Evolutionary conservation across 2,329 filamentous ascomycete species (phyloP), one percentile per base, ranked within the genome.

Genomic region (Cytospora piceicola): DNA sequence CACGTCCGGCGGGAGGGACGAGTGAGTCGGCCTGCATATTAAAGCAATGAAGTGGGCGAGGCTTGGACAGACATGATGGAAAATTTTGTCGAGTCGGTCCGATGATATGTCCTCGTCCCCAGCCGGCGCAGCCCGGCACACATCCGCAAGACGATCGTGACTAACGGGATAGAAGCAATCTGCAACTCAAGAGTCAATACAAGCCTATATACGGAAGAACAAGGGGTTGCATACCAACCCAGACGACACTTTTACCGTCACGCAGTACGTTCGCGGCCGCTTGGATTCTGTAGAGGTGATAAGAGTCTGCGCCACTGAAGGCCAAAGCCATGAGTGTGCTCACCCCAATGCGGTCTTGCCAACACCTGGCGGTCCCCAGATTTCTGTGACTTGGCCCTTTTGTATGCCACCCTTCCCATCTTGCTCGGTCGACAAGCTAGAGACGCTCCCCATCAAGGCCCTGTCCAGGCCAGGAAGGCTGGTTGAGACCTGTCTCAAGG

Each of bases 321-420:
- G 64, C 69, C 54, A 22, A 49, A 66, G 61, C 60, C 65, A 60
- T 68, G 63, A 63, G 58, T 17, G 5, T 56, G 78, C 86, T 78
- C 82, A 94, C 91, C 89, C 91, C 71, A 97, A 80, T 15, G 90
- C 83, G 4, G 93, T 96, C 81, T 96, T 97, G 34, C 94, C 94
- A 30, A 86, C 86, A 1, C 93, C 94, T 11, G 92, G 90, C 14
- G 94, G 93, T 0, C 94, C 94, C 85, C 92, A 96, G 58, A 97
- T 80, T 77, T 98, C 94, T 4, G 91, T 91, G 52, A 97, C 83
- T 75, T 93, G 91, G 17, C 93, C 92, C 64, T 88, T 86, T 67
- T 84, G 84, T 57, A 96, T 81, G 4, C 93, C 93, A 22, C 84
- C 83, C 62, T 67, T 69, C 12, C 59, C 63, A 34, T 66, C 54